phyloP scores from a whole-genome alignment of 2,329 filamentous ascomycete species.

The Aspergillus proliferans region DNA sequence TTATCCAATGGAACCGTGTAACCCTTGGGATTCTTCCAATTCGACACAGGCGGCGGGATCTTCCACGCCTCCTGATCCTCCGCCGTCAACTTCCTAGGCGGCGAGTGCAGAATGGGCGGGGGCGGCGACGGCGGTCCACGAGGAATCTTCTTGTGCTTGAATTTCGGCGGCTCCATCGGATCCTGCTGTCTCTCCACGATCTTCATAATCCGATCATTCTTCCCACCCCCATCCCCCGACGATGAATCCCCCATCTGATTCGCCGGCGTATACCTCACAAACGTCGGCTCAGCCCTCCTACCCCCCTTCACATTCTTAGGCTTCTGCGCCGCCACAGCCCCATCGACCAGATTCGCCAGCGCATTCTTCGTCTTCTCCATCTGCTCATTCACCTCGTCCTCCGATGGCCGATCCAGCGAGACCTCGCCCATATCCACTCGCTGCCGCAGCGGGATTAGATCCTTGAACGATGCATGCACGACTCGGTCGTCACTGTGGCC shows the following conservation, averaged over 20 bases:
- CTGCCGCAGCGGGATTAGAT: constrained; percentile 88
- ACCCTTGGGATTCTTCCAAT: constrained; percentile 99
- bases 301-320: constrained; percentile 88
- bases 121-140: constrained; percentile 87
- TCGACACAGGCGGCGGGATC: constrained; percentile 82
- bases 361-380: constrained; percentile 86
- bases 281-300: constrained; percentile 78
- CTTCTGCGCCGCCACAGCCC: constrained; percentile 85
- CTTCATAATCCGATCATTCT: constrained; percentile 96
- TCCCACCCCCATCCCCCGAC: constrained; percentile 69
- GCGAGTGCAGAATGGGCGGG: constrained; percentile 89
- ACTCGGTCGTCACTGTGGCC: constrained; percentile 79
- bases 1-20: constrained; percentile 96
- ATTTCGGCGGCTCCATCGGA: constrained; percentile 95
- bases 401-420: constrained; percentile 73
- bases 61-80: constrained; percentile 97
- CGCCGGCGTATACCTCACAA: constrained; percentile 89
- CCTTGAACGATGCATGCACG: constrained; percentile 93
- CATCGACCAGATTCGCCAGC: constrained; percentile 71
- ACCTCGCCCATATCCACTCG: constrained; percentile 89
- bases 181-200: constrained; percentile 92
- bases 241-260: constrained; percentile 85
- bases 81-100: constrained; percentile 87
- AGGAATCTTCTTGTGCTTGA: constrained; percentile 98
- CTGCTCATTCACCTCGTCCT: constrained; percentile 76